Evolutionary conservation across 2,329 filamentous ascomycete species (phyloP), one percentile per base, ranked within the genome.

Genomic region (Fusarium sp.): DNA sequence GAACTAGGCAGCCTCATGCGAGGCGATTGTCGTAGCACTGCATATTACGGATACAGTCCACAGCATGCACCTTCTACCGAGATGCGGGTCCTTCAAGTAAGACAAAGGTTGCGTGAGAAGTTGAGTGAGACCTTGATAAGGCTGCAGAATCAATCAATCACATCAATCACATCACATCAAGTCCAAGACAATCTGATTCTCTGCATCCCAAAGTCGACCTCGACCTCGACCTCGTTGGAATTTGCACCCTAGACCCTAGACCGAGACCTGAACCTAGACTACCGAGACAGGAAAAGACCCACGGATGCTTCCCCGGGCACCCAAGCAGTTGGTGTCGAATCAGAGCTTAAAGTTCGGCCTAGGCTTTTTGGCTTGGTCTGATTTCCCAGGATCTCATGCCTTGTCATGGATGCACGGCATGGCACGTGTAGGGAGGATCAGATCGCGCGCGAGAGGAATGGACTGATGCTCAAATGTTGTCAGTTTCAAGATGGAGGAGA

Each of bases 291-390:
- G 55, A 60, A 68, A 75, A 62, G 69, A 45, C 68, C 30, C 22
- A 54, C 72, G 72, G 63, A 75, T 51, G 64, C 59, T 73, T 74
- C 72, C 72, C 71, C 67, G 70, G 51, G 72, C 44, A 63, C 72
- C 72, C 72, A 58, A 67, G 59, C 54, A 57, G 58, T 56, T 68
- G 72, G 70, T 73, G 70, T 57, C 69, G 56, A 61, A 68, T 71
- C 63, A 75, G 56, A 64, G 60, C 58, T 73, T 63, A 45, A 54
- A 58, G 48, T 44, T 56, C 48, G 39, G 20, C 39, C 35, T 44
- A 28, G 55, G 20, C 26, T 35, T 50, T 47, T 20, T 44, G 56
- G 47, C 59, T 32, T 55, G 35, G 51, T 42, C 36, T 55, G 35
- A 55, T 42, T 28, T 32, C n/a, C 15, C 30, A 57, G 41, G 53